Percentiles rank a stretch among this genome's conserved stretches.
These are phyloP conservation scores for Cladosporium sp. DNA, from an alignment of 2,329 filamentous ascomycete genomes.

Conservation along the genomic window DNA sequence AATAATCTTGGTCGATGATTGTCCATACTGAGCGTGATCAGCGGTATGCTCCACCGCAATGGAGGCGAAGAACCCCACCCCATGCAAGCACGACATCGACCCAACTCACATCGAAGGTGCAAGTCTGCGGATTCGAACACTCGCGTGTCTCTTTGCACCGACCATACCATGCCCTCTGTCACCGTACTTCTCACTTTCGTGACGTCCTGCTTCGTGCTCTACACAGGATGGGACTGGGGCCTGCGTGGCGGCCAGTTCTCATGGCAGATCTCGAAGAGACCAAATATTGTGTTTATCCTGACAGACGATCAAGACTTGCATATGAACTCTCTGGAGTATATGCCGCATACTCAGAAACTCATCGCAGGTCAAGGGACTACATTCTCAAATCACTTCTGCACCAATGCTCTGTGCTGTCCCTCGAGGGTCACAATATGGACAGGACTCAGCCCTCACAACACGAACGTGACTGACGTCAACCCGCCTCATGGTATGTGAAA, in stretches of 20 bases:
- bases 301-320: slow-evolving; percentile 68
- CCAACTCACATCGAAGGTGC: neutral
- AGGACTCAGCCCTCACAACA: slow-evolving; percentile 67
- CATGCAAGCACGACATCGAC: neutral
- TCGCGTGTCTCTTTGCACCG: neutral
- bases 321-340: slow-evolving; percentile 62
- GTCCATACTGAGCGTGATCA: neutral
- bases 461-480: slow-evolving; percentile 63
- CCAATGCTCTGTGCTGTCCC: slow-evolving; percentile 67
- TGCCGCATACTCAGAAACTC: slow-evolving; percentile 49
- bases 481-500: slow-evolving; percentile 54
- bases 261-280: slow-evolving; percentile 28
- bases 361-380: slow-evolving; percentile 38
- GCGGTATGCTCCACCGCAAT: neutral
- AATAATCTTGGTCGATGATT: neutral
- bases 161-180: neutral
- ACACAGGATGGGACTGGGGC: slow-evolving; percentile 1
- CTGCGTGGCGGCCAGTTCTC: neutral
- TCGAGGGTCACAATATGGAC: slow-evolving; percentile 66
- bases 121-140: neutral
- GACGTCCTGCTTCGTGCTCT: neutral
- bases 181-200: neutral
- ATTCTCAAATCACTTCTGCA: slow-evolving; percentile 65
- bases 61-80: neutral
- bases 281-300: slow-evolving; percentile 66